Evolutionary conservation across 805 yeast species (phyloP), one percentile per base, ranked within the genome.

Genomic region (Kodamaea jinghongensis): DNA sequence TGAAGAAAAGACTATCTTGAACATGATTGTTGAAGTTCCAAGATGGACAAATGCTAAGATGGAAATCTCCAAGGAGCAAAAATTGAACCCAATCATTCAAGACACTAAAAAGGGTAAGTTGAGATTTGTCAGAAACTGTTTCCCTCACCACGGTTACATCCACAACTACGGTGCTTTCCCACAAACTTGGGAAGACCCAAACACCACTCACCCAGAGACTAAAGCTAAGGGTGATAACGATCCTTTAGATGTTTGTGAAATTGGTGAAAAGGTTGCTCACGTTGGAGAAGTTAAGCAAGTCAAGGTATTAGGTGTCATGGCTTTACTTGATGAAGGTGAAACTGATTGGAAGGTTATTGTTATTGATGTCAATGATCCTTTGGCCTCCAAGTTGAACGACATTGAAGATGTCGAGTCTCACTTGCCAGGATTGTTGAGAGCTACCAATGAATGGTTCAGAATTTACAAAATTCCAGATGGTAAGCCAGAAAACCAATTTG

Each of bases 121-220:
- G 59, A 82, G 98, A 73, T 93, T 83, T 55, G 98, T 93, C 45
- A 83, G 96, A 74, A 93, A 93, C 79, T 81, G 95, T 67, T 91
- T 91, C 87, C 99, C 99, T 39, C 96, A 86, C 75, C 95, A 93
- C 66, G 99, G 99, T 55, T 91, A 93, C 76, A 91, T 91, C 54
- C 96, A 89, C 75, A 93, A 93, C 75, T 91, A 91, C 65, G 99
- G 98, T 65, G 97, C 97, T 36, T 85, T 91, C 79, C 98, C 98
- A 51, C 97, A 91, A 67, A 83, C 89, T 34, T 83, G 89, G 89
- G 89, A 83, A 65, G 86, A 83, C 57, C 75, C 75, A 34, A 64
- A 86, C 80, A 64, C 78, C 68, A 55, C 74, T 53, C 61, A 62
- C 65, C 60, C 86, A 70, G 69, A 86, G 77, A 70, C 84, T 78